phyloP scores from a whole-genome alignment of 345 rosid genomes.

The Erucastrum elatum region DNA sequence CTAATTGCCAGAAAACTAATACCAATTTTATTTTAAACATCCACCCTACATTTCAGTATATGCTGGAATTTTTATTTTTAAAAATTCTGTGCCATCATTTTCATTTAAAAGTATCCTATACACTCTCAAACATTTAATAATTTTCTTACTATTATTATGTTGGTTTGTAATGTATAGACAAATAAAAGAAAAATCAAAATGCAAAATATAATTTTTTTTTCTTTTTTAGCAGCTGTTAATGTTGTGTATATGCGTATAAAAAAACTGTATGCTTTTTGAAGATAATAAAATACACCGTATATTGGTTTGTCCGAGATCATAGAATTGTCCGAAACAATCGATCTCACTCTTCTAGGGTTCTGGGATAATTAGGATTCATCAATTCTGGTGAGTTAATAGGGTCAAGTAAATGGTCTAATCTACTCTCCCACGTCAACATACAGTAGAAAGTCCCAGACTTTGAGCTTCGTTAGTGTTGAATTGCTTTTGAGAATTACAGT shows the following conservation, averaged over 20 bases:
- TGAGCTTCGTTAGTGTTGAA: conserved; percentile 34
- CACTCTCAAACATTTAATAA: background rate
- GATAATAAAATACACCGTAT: conserved; percentile 3
- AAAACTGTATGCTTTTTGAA: background rate
- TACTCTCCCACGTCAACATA: background rate
- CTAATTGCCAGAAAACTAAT: background rate
- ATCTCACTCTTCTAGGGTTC: conserved; percentile 29
- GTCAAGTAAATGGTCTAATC: conserved; percentile 48
- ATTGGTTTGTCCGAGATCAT: background rate
- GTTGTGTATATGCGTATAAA: background rate
- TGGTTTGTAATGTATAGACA: too few species aligned
- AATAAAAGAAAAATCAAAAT: too few species aligned
- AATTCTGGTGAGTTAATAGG: conserved; percentile 46
- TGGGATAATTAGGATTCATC: conserved; percentile 33
- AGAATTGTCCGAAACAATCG: background rate
- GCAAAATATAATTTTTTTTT: too few species aligned
- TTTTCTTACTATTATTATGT: too few species aligned
- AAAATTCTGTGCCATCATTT: background rate
- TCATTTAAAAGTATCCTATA: too few species aligned
- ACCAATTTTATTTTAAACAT: background rate
- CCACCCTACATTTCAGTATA: background rate
- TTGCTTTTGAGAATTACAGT: conserved; percentile 43
- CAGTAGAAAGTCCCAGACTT: conserved; percentile 19
- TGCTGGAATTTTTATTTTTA: background rate
- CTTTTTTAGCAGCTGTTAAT: background rate